Base-by-base conservation (phyloP, 768 basidiomycete species). In the Leccinum broughii region DNA sequence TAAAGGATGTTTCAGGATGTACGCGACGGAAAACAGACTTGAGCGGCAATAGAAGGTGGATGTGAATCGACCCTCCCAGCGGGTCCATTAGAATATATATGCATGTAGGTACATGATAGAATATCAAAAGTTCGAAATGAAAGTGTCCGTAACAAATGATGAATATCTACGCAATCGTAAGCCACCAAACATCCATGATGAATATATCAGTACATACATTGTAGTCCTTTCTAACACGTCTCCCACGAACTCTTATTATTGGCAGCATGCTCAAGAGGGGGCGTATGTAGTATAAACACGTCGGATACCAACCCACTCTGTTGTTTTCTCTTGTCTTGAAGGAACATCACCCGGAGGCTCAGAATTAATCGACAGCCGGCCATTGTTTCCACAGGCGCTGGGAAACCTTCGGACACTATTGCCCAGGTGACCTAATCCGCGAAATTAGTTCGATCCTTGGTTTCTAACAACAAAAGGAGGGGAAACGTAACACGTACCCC, bases 331-430 rank as follows among this genome's bases (percentile, higher is more conserved):
- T 54, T 6, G 56, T 60, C 24, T 57, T 66, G 1, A 58, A 60
- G 17, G 2, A 51, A 51, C 34, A 35, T 30, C n/a, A n/a, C 9
- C 32, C 32, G 51, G 13, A 53, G 30, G 51, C 51, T 35, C 9
- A 53, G 32, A 35, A 53, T 53, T 13, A 53, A 53, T 22, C 51
- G 51, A 53, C 51, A 53, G 9, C 51, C 51, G 28, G 34, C 51
- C 30, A 53, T 53, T 13, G 51, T 34, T 22, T 53, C 51, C 11
- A 53, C 34, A 6, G 56, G 46, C 4, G 44, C 54, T 6, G 59
- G 63, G 24, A 52, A 64, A 8, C 28, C 57, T 34, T 61, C 44
- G 30, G 59, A 53, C 17, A 64, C 24, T 28, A 55, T 10, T 13
- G 4, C 15, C 64, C 64, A 65, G 22, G 3, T 4, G 15, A 53